A percentile compares a stretch with the other conserved stretches of the same genome.
Evolutionary conservation across 306 rosid genomes (phyloP).

Genomic region (Sechiopsis laciniata): DNA sequence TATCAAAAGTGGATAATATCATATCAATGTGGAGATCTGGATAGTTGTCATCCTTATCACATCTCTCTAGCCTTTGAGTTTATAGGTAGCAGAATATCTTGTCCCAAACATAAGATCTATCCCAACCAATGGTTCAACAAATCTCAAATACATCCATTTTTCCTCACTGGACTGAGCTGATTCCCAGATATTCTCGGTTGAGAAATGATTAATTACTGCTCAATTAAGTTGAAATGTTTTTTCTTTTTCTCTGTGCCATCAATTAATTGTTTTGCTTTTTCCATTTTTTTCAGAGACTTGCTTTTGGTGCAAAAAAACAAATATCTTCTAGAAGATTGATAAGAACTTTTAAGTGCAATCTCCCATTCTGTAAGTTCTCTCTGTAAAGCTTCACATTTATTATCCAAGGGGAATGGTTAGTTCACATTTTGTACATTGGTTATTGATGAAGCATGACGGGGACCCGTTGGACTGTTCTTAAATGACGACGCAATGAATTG

Average conservation of each 20-base stretch:
- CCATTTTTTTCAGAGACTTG: conserved; percentile 55
- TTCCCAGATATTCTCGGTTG: conserved; percentile 87
- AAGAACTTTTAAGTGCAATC: not conserved
- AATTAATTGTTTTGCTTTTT: conserved; percentile 16
- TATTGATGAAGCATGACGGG: conserved; percentile 8
- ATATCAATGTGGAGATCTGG: too few relatives aligned
- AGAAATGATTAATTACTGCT: conserved; percentile 26
- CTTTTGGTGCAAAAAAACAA: conserved; percentile 94
- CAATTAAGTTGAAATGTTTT: not conserved
- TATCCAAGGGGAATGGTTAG: not conserved
- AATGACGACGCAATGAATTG: too few relatives aligned
- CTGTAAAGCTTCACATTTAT: not conserved
- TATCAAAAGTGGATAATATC: too few relatives aligned
- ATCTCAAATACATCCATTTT: conserved; percentile 75
- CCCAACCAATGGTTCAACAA: conserved; percentile 55
- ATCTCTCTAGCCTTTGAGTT: conserved; percentile 21
- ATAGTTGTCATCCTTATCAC: too few relatives aligned
- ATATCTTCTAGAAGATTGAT: conserved; percentile 69
- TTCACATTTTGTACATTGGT: not conserved
- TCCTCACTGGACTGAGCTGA: conserved; percentile 90
- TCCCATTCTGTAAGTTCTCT: conserved; percentile 3
- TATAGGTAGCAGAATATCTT: conserved; percentile 75
- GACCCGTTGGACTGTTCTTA: conserved; percentile 6
- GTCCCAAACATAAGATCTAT: conserved; percentile 80
- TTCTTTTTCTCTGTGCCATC: not conserved